Conservation (phyloP, 176 grass and related monocot genomes). For the Olyra latifolia region DNA sequence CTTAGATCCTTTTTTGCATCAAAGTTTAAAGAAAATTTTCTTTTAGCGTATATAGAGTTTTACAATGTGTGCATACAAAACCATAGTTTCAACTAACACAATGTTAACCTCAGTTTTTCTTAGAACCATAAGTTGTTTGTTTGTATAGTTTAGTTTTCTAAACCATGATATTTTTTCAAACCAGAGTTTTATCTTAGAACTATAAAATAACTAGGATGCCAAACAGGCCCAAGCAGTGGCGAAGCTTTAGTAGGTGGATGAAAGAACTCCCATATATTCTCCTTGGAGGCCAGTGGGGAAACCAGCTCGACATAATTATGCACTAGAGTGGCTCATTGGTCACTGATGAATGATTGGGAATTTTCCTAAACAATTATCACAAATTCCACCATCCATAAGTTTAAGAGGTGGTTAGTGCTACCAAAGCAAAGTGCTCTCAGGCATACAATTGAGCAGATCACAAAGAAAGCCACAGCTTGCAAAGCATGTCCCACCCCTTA, state of each 20-base stretch:
- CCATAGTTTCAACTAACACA: too few relatives aligned
- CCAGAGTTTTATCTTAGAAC: too few relatives aligned
- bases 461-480: slow-evolving; percentile 20
- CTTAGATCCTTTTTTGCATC: too few relatives aligned
- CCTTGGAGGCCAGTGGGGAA: slow-evolving; percentile 7
- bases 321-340: slow-evolving; percentile 18
- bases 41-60: too few relatives aligned
- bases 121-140: too few relatives aligned
- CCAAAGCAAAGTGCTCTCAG: neutral
- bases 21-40: too few relatives aligned
- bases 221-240: neutral
- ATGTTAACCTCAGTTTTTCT: too few relatives aligned
- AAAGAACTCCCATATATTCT: neutral
- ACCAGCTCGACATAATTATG: slow-evolving; percentile 19
- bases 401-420: slow-evolving; percentile 28
- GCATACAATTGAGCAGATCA: slow-evolving; percentile 17
- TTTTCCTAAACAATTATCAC: neutral
- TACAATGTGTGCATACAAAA: too few relatives aligned
- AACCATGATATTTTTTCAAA: too few relatives aligned
- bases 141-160: too few relatives aligned
- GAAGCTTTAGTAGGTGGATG: slow-evolving; percentile 1
- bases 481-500: slow-evolving; percentile 1
- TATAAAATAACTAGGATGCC: too few relatives aligned
- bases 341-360: slow-evolving; percentile 22
- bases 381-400: neutral